Evolutionary conservation across 257 asterid genomes (phyloP).

Genomic region (Solanum lignicaule): DNA sequence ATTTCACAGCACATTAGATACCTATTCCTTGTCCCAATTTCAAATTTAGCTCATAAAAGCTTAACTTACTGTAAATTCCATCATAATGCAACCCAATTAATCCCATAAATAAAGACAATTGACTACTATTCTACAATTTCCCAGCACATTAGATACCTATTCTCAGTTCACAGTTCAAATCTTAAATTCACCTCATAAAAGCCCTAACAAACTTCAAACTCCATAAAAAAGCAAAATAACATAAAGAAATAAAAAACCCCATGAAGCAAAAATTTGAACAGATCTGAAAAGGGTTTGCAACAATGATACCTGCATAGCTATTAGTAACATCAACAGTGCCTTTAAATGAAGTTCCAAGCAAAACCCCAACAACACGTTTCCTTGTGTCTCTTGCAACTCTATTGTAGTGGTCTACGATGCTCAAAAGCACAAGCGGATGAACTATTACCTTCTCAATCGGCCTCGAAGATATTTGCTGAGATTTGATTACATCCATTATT

Average conservation of each 20-base stretch:
- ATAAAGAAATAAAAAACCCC: not conserved
- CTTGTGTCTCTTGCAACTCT: constrained; percentile 86
- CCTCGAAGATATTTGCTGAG: constrained; percentile 70
- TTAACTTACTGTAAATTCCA: too few species aligned
- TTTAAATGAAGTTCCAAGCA: constrained; percentile 64
- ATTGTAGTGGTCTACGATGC: constrained; percentile 92
- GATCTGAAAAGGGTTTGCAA: constrained; percentile 21
- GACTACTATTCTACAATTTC: too few species aligned
- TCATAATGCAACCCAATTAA: too few species aligned
- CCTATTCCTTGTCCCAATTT: too few species aligned
- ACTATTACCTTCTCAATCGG: constrained; percentile 88
- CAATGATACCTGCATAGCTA: constrained; percentile 66
- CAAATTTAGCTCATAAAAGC: too few species aligned
- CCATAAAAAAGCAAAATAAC: not conserved
- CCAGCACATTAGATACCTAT: too few species aligned
- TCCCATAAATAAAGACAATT: too few species aligned
- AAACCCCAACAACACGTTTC: constrained; percentile 83
- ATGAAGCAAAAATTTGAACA: not conserved
- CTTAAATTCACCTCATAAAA: not conserved
- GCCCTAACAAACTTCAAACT: not conserved
- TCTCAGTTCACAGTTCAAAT: not conserved
- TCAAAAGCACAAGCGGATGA: constrained; percentile 81
- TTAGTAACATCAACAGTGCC: constrained; percentile 94
- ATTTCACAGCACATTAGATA: too few species aligned
- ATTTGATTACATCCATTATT: constrained; percentile 70